A percentile compares a stretch with the other conserved stretches of the same genome.
phyloP scores from a whole-genome alignment of 1,284 basidiomycete species.

The Golubevia pallescens region DNA sequence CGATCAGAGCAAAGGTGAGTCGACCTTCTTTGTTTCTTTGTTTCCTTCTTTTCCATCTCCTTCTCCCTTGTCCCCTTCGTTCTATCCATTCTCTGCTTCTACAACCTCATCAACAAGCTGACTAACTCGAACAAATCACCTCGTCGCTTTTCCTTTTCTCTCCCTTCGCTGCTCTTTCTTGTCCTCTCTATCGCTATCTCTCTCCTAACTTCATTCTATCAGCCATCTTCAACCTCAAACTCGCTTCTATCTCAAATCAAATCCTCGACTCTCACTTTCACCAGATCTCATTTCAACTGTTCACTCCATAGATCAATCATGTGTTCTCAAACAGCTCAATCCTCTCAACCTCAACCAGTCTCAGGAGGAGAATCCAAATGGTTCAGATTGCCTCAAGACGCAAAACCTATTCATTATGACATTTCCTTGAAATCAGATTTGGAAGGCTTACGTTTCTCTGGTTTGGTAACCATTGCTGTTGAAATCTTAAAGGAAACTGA shows the following conservation, averaged over 20 bases:
- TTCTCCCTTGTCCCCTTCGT: too few relatives aligned
- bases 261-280: not conserved
- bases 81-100: too few relatives aligned
- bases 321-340: slow-evolving; percentile 1
- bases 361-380: not conserved
- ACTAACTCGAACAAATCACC: not conserved
- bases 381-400: slow-evolving; percentile 50
- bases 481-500: slow-evolving; percentile 45
- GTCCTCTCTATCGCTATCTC: not conserved
- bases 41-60: too few relatives aligned
- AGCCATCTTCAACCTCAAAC: not conserved
- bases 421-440: slow-evolving; percentile 56
- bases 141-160: not conserved
- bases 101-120: not conserved
- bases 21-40: too few relatives aligned
- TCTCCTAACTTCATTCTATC: not conserved
- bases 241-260: not conserved
- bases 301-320: not conserved
- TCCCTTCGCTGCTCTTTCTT: not conserved
- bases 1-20: too few relatives aligned
- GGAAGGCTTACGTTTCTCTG: slow-evolving; percentile 41
- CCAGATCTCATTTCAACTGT: not conserved
- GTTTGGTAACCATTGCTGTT: slow-evolving; percentile 43
- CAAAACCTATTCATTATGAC: slow-evolving; percentile 57
- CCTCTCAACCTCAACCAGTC: slow-evolving; percentile 2